A percentile compares a stretch with the other conserved stretches of the same genome.
These are phyloP conservation scores for Trichomonas tenax DNA, from an alignment of 208 protist genomes.

Conservation along the genomic window DNA sequence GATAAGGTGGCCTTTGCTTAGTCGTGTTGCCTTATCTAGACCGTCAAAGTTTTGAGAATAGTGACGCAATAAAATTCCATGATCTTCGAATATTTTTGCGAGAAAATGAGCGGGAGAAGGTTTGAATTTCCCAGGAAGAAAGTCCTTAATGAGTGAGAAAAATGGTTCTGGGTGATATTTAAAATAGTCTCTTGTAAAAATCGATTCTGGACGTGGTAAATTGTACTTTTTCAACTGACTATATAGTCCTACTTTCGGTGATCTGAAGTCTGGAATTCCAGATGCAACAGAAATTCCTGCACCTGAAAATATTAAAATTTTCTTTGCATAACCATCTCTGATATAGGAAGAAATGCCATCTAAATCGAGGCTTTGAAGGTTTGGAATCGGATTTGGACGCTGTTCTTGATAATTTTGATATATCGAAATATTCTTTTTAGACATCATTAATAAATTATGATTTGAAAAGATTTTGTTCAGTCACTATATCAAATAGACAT, in stretches of 20 bases:
- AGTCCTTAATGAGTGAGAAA: background rate
- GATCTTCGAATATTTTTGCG: background rate
- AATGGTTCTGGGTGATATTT: background rate
- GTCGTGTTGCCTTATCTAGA: background rate
- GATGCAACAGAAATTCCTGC: background rate
- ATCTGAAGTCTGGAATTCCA: slow-evolving; percentile 18
- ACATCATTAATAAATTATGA: no score
- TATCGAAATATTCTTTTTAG: background rate
- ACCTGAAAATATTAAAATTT: background rate
- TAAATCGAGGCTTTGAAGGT: background rate
- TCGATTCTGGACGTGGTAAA: background rate
- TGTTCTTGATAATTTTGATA: background rate
- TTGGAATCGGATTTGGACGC: background rate
- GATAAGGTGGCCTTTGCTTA: background rate
- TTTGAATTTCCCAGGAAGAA: background rate
- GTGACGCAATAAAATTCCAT: background rate
- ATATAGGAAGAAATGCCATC: background rate
- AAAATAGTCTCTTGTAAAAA: background rate
- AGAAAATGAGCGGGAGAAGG: background rate
- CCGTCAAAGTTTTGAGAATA: slow-evolving; percentile 15
- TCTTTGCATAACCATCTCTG: background rate
- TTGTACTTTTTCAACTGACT: background rate
- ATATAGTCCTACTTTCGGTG: background rate
- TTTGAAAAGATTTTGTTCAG: no score
- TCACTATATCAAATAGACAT: no score